Evolutionary conservation across 1,284 basidiomycete genomes (phyloP), one percentile per base, ranked within the genome.

Genomic region (Apiotrichum siamense): DNA sequence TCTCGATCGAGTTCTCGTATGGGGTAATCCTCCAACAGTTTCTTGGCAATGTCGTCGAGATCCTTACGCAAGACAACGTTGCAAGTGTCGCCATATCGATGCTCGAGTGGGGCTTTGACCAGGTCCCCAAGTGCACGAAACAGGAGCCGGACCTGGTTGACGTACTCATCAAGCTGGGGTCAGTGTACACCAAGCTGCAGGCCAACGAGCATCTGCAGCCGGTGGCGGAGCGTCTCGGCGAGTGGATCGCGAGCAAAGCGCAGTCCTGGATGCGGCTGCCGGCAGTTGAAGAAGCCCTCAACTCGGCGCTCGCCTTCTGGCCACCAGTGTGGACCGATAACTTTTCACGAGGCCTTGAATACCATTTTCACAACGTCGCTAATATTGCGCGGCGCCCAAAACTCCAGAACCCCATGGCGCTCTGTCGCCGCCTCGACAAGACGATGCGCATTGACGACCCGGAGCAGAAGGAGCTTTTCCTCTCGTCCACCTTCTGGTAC

Each of bases 21-120:
- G 66, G 76, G 2, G 79, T 78, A 9, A 72, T 89, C 7, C 75
- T 89, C 20, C 79, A 84, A 25, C 25, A 82, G 2, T 74, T 96
- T 40, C 77, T 87, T 41, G 82, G 83, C 38, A 83, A 86, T 21
- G 78, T 83, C 7, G 77, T 82, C 10, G 77, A 81, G 1, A 74
- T 93, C 21, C 75, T 96, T 39, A 67, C 75, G 0, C 83, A 89
- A 60, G 73, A 74, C 13, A 88, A 92, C 62, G 77, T 96, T 7
- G 79, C 79, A 11, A 76, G 75, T 25, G 76, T 83, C 6, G 84
- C 86, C 0, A 81, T 87, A 56, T 86, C 85, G 1, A 79, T 94
- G 41, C 74, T 93, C 15, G 80, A 83, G 47, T 92, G 88, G 86
- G 80, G 80, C 1, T 83, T 92, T 54, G 73, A 74, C 12, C 69